These are phyloP conservation scores for Leptographium radiaticola DNA, from an alignment of 2,329 filamentous ascomycete species.

Conservation along the genomic window DNA sequence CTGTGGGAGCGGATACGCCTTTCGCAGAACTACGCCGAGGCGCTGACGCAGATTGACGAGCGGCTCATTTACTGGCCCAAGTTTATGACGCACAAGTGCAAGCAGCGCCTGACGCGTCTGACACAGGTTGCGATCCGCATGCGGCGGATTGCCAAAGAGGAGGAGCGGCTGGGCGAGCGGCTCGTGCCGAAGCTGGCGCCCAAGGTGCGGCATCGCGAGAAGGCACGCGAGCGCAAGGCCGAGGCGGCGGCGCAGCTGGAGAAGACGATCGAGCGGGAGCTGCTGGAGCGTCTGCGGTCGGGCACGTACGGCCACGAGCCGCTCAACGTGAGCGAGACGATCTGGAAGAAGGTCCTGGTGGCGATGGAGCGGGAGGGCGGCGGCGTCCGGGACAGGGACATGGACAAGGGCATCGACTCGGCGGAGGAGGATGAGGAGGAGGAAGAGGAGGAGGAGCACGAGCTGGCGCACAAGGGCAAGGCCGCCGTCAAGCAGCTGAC, in stretches of 20 bases:
- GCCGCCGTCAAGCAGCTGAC: neutral
- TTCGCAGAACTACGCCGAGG: slow-evolving; percentile 80
- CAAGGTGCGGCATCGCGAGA: slow-evolving; percentile 70
- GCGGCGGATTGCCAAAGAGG: slow-evolving; percentile 73
- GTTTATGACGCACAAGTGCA: slow-evolving; percentile 74
- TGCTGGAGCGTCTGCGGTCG: slow-evolving; percentile 80
- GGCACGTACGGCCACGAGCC: slow-evolving; percentile 92
- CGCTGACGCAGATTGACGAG: slow-evolving; percentile 75
- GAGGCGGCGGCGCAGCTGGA: slow-evolving; percentile 86
- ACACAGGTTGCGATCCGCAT: slow-evolving; percentile 80
- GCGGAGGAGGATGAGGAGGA: slow-evolving; percentile 56
- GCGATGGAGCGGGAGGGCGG: slow-evolving; percentile 81
- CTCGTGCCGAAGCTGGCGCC: slow-evolving; percentile 81
- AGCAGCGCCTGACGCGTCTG: slow-evolving; percentile 83
- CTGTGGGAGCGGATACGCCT: slow-evolving; percentile 92
- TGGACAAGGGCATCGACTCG: slow-evolving; percentile 75
- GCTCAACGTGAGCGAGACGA: slow-evolving; percentile 83
- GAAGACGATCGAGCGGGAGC: slow-evolving; percentile 84
- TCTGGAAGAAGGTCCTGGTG: slow-evolving; percentile 94
- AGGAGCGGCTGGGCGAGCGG: slow-evolving; percentile 77
- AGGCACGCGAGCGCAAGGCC: slow-evolving; percentile 54
- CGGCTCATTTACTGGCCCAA: slow-evolving; percentile 89
- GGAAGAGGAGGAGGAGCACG: slow-evolving; percentile 47
- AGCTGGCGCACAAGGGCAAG: slow-evolving; percentile 45
- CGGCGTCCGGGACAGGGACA: slow-evolving; percentile 69